phyloP scores from a whole-genome alignment of 2,329 filamentous ascomycete genomes.

The Sporothrix brasiliensis region DNA sequence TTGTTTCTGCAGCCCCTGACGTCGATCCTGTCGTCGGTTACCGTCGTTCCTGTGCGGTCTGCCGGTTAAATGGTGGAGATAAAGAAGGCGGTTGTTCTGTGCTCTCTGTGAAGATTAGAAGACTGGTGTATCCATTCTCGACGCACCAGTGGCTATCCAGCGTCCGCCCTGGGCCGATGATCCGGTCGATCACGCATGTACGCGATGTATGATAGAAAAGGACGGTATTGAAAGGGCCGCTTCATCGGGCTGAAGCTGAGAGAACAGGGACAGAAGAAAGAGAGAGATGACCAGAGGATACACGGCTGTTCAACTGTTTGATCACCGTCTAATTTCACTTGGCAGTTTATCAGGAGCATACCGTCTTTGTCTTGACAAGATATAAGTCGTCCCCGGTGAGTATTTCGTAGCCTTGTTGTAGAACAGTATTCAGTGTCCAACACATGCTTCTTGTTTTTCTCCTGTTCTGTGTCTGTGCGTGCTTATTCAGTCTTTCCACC shows the following conservation, averaged over 20 bases:
- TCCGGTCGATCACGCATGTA: conserved; percentile 25
- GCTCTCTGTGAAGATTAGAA: too few species aligned
- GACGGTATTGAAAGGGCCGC: too few species aligned
- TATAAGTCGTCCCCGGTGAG: neutral
- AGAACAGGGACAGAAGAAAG: too few species aligned
- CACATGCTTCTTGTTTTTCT: neutral
- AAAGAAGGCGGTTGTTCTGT: neutral
- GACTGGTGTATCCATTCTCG: neutral
- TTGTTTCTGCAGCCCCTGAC: conserved; percentile 12
- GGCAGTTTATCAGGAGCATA: neutral
- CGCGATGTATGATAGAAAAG: neutral
- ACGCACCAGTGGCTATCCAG: neutral
- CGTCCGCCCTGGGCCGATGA: neutral
- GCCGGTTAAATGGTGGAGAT: conserved; percentile 1
- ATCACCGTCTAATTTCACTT: neutral
- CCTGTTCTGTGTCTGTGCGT: neutral
- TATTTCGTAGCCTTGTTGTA: neutral
- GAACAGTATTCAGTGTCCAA: neutral
- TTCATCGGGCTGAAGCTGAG: too few species aligned
- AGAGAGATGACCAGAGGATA: neutral
- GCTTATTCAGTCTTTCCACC: neutral
- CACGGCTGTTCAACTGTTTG: neutral
- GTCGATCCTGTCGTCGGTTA: conserved; percentile 15
- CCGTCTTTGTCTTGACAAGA: neutral
- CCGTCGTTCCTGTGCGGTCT: neutral